Conservation (phyloP, 768 basidiomycete species). For the Phylloporus sp. region DNA sequence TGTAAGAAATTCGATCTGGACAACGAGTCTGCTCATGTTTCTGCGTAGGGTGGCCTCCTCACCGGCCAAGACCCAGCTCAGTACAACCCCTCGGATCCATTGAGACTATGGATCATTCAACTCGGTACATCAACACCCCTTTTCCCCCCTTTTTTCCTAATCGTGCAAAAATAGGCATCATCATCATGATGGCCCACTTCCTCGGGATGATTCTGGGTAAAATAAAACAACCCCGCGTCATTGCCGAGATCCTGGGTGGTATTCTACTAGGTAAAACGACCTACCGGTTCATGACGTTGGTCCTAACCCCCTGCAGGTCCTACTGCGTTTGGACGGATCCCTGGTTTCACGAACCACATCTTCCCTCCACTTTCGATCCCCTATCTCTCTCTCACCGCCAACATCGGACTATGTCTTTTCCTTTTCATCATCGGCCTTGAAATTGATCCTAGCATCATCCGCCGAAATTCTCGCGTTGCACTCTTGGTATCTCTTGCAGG, state of each 20-base stretch:
- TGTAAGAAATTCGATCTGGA: neutral
- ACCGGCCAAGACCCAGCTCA: constrained; percentile 67
- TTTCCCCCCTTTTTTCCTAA: neutral
- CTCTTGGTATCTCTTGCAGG: constrained; percentile 72
- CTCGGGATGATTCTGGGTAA: constrained; percentile 60
- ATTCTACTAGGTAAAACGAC: constrained; percentile 64
- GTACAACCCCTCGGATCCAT: constrained; percentile 63
- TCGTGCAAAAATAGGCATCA: constrained; percentile 40
- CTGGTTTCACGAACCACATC: constrained; percentile 81
- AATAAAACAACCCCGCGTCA: constrained; percentile 88
- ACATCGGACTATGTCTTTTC: constrained; percentile 84
- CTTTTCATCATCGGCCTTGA: constrained; percentile 93
- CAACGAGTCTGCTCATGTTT: neutral
- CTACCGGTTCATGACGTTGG: constrained; percentile 50
- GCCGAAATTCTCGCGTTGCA: constrained; percentile 66
- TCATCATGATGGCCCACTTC: constrained; percentile 83
- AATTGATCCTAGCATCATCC: constrained; percentile 79
- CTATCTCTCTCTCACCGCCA: constrained; percentile 83
- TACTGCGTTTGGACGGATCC: constrained; percentile 74
- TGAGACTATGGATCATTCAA: constrained; percentile 76
- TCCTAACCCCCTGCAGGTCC: constrained; percentile 35
- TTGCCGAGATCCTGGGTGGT: constrained; percentile 89
- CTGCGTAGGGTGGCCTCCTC: constrained; percentile 65
- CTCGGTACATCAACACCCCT: constrained; percentile 43
- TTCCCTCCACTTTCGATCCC: constrained; percentile 71